phyloP scores from a whole-genome alignment of 2,329 filamentous ascomycete genomes.

The Colletotrichum falcatum region DNA sequence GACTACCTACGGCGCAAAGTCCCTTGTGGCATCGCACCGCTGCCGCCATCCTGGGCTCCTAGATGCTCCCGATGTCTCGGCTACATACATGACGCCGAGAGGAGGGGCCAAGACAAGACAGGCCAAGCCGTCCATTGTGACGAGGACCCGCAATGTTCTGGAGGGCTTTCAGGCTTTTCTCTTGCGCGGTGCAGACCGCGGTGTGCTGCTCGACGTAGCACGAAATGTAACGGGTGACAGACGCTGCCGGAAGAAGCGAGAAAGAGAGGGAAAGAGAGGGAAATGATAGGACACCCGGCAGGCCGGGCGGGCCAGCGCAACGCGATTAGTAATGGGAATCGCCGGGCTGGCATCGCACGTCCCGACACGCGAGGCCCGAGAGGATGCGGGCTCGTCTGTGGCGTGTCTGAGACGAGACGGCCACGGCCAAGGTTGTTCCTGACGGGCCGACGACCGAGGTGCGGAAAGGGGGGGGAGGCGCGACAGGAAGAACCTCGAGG shows the following conservation, averaged over 20 bases:
- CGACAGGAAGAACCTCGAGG: too few species aligned
- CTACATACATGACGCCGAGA: background rate
- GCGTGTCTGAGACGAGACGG: background rate
- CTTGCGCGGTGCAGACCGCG: background rate
- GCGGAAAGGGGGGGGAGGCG: background rate
- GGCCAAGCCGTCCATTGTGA: background rate
- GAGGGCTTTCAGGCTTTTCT: background rate
- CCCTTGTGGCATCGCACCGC: background rate
- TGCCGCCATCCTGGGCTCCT: background rate
- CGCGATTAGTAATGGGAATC: background rate
- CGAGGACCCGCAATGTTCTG: background rate
- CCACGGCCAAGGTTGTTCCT: background rate
- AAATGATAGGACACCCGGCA: background rate
- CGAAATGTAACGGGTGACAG: constrained; percentile 17
- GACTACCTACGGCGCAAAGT: background rate
- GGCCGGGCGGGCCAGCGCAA: background rate
- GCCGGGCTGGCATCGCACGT: background rate
- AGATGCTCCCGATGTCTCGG: background rate
- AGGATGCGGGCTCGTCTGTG: background rate
- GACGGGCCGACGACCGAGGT: background rate
- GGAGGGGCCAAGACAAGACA: background rate
- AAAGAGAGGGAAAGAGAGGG: too few species aligned
- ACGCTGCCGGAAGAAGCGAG: background rate
- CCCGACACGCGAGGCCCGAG: background rate
- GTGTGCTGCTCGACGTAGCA: background rate